Evolutionary conservation across 2,329 filamentous ascomycete genomes (phyloP).

Genomic region (Biscogniauxia sp.): DNA sequence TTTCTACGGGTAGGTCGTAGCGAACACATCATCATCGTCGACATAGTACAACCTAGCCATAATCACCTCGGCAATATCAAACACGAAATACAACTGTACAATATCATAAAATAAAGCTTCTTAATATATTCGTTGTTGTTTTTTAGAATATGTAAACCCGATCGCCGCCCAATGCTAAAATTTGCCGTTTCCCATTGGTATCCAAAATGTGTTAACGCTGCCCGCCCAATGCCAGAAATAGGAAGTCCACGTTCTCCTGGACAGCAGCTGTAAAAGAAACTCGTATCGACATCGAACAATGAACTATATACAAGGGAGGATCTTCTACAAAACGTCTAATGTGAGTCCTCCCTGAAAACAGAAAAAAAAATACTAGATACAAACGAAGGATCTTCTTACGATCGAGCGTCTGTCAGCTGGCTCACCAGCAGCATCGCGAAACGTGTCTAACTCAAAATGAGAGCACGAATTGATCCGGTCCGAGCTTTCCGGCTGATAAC

Average conservation of each 20-base stretch:
- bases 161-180: slow-evolving; percentile 31
- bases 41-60: too few species aligned
- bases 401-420: slow-evolving; percentile 10
- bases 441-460: slow-evolving; percentile 53
- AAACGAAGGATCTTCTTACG: slow-evolving; percentile 17
- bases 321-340: slow-evolving; percentile 6
- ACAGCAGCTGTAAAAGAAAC: slow-evolving; percentile 18
- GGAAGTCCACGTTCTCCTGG: slow-evolving; percentile 15
- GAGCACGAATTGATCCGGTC: slow-evolving; percentile 73
- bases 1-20: neutral
- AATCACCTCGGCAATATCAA: neutral
- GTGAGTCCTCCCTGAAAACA: slow-evolving; percentile 7
- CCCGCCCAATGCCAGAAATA: slow-evolving; percentile 23
- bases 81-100: neutral
- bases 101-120: neutral
- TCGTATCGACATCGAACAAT: slow-evolving; percentile 17
- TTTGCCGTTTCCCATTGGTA: slow-evolving; percentile 27
- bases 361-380: slow-evolving; percentile 9
- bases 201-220: slow-evolving; percentile 25
- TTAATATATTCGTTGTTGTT: neutral
- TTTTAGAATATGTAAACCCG: slow-evolving; percentile 16
- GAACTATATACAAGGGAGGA: slow-evolving; percentile 26
- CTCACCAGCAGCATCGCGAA: neutral
- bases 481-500: slow-evolving; percentile 78
- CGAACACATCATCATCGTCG: too few species aligned